phyloP scores from a whole-genome alignment of 495 filamentous ascomycete species.

The Podospora sp. region DNA sequence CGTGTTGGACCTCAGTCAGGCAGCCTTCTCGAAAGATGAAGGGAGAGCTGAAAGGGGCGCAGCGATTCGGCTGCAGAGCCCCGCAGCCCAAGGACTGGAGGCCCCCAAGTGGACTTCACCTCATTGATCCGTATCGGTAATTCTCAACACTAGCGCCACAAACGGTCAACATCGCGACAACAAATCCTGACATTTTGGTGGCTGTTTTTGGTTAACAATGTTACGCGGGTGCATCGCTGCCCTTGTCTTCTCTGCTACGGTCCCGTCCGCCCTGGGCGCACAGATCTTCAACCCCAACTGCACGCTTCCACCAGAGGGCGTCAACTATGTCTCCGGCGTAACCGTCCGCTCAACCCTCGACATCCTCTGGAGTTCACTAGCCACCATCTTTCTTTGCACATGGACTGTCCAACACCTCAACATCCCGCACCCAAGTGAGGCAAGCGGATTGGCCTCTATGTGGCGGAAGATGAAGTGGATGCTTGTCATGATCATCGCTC shows the following conservation, averaged over 20 bases:
- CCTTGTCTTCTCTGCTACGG: background rate
- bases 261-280: background rate
- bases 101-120: background rate
- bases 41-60: background rate
- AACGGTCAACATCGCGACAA: background rate
- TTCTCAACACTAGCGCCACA: background rate
- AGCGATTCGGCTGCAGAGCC: background rate
- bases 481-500: background rate
- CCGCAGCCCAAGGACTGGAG: background rate
- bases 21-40: background rate
- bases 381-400: background rate
- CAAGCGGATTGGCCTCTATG: background rate
- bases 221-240: background rate
- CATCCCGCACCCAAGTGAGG: too few relatives aligned
- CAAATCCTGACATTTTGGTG: background rate
- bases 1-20: background rate
- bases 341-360: background rate
- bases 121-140: background rate
- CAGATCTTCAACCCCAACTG: background rate
- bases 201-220: too few relatives aligned
- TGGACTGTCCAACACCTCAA: too few relatives aligned
- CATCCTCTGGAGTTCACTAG: background rate
- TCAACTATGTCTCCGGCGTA: background rate
- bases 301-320: background rate
- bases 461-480: conserved; percentile 1